Evolutionary conservation across 2,329 filamentous ascomycete species (phyloP).

Genomic region (Amesomyces nigricolor): DNA sequence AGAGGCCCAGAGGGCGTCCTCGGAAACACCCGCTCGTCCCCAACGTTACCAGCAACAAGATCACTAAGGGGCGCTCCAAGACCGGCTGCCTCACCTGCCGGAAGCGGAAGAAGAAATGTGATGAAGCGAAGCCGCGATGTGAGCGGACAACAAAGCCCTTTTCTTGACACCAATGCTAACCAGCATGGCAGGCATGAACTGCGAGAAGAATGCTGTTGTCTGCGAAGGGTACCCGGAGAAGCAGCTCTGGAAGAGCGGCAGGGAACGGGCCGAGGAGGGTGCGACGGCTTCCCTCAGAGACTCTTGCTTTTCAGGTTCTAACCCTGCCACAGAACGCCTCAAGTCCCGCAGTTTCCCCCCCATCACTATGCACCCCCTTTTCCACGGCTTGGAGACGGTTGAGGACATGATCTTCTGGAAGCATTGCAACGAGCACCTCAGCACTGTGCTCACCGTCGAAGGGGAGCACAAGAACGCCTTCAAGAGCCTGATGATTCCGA

Average conservation of each 20-base stretch:
- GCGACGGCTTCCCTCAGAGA: conserved; percentile 24
- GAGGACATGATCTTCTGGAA: conserved; percentile 77
- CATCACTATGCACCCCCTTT: conserved; percentile 59
- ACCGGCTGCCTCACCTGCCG: conserved; percentile 64
- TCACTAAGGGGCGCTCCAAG: conserved; percentile 70
- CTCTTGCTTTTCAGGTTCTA: conserved; percentile 4
- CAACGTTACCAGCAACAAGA: conserved; percentile 55
- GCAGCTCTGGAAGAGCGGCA: conserved; percentile 81
- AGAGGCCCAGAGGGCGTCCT: conserved; percentile 71
- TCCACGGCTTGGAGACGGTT: conserved; percentile 73
- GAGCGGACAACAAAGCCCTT: conserved; percentile 30
- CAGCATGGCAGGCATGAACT: conserved; percentile 62
- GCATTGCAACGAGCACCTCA: conserved; percentile 75
- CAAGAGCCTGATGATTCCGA: conserved; percentile 74
- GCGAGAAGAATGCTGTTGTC: conserved; percentile 86
- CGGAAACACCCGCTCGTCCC: conserved; percentile 70
- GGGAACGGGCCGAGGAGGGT: conserved; percentile 67
- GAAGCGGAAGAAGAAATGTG: conserved; percentile 67
- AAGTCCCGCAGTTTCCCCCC: conserved; percentile 45
- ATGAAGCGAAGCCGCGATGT: conserved; percentile 64
- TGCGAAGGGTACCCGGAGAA: conserved; percentile 88
- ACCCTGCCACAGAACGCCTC: conserved; percentile 36
- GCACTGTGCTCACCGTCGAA: conserved; percentile 75
- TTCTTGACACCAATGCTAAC: conserved; percentile 10
- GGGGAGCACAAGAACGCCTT: conserved; percentile 79